These are phyloP conservation scores for Ostreobium quekettii DNA, from an alignment of 139 green algal genomes.

Conservation along the genomic window DNA sequence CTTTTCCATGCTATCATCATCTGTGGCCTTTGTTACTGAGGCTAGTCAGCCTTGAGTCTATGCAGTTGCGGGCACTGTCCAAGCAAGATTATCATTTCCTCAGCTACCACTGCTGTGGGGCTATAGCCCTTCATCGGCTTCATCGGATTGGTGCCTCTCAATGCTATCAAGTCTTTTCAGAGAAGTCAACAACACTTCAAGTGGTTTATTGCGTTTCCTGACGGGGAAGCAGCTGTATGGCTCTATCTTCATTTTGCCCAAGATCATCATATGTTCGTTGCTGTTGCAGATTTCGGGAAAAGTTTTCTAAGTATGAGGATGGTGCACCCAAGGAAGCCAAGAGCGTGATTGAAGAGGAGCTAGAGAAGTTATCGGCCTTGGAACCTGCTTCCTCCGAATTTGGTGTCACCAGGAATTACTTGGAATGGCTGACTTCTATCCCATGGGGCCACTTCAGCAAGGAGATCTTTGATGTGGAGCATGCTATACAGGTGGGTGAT, in stretches of 20 bases:
- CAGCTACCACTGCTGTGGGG: too few relatives aligned
- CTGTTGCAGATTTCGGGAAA: slow-evolving; percentile 6
- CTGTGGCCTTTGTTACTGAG: too few relatives aligned
- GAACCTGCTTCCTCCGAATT: slow-evolving; percentile 88
- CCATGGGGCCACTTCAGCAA: slow-evolving; percentile 72
- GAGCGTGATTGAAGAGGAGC: slow-evolving; percentile 81
- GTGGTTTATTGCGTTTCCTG: not conserved
- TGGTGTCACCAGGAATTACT: slow-evolving; percentile 93
- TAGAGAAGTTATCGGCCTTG: slow-evolving; percentile 80
- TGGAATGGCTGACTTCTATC: slow-evolving; percentile 92
- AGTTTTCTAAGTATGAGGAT: slow-evolving; percentile 11
- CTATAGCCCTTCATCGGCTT: too few relatives aligned
- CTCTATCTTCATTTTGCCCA: not conserved
- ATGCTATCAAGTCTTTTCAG: too few relatives aligned
- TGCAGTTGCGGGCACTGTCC: too few relatives aligned
- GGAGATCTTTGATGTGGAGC: slow-evolving; percentile 77
- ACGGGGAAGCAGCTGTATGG: not conserved
- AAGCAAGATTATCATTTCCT: too few relatives aligned
- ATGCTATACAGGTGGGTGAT: slow-evolving; percentile 54
- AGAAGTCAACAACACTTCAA: too few relatives aligned
- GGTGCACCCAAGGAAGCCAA: slow-evolving; percentile 9
- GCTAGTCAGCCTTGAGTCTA: too few relatives aligned
- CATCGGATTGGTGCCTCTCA: too few relatives aligned
- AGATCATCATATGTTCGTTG: not conserved
- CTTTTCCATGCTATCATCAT: too few relatives aligned